Evolutionary conservation across 1,284 basidiomycete species (phyloP).

Genomic region (Leccinum angustisporum): DNA sequence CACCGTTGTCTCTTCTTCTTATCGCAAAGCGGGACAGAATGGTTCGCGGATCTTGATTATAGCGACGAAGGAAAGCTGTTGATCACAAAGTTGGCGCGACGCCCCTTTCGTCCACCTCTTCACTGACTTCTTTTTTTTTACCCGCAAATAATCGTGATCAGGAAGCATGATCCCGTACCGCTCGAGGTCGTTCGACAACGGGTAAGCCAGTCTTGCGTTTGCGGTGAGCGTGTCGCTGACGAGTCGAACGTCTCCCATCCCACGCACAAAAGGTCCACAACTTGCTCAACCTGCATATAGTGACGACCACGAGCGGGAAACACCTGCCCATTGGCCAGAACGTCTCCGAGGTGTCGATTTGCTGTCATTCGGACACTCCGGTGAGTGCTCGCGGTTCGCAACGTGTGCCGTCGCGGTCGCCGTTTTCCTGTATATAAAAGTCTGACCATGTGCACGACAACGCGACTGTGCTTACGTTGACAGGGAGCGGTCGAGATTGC

Average conservation of each 20-base stretch:
- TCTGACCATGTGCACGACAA: not conserved
- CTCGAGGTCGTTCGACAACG: constrained; percentile 44
- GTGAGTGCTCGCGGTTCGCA: constrained; percentile 34
- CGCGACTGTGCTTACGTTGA: not conserved
- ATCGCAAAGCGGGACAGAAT: constrained; percentile 40
- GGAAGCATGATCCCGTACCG: constrained; percentile 52
- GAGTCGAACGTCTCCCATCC: not conserved
- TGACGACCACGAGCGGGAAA: constrained; percentile 47
- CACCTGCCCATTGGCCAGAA: constrained; percentile 45
- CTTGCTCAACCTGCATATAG: constrained; percentile 42
- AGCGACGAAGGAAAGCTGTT: constrained; percentile 51
- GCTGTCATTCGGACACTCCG: constrained; percentile 66
- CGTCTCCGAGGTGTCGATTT: constrained; percentile 55
- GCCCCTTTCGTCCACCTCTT: not conserved
- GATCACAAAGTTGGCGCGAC: constrained; percentile 50
- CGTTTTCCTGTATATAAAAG: not conserved
- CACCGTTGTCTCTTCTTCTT: not conserved
- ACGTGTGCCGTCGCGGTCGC: not conserved
- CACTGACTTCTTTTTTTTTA: constrained; percentile 2
- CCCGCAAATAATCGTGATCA: constrained; percentile 27
- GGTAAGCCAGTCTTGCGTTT: constrained; percentile 31
- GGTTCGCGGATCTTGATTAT: constrained; percentile 65
- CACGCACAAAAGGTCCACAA: constrained; percentile 38
- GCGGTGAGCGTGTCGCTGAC: not conserved
- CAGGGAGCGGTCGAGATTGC: constrained; percentile 56